Evolutionary conservation across 176 grass and related monocot genomes (phyloP).

Genomic region (Paspalum vaginatum): DNA sequence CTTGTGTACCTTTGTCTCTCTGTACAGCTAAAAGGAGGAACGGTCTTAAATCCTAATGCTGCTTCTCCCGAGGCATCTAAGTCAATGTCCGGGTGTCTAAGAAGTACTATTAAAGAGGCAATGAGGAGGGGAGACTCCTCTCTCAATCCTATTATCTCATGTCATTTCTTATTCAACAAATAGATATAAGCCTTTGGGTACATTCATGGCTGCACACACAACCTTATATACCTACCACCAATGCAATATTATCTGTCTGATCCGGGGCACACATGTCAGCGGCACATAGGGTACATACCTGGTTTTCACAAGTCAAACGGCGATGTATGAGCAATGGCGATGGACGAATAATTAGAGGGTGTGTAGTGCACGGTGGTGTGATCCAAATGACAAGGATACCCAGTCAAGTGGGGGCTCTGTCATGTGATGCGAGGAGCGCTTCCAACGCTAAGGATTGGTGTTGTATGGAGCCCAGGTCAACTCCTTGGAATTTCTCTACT

Average conservation of each 20-base stretch:
- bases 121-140: constrained; percentile 50
- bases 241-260: background rate
- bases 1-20: constrained; percentile 56
- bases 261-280: constrained; percentile 31
- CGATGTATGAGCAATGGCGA: constrained; percentile 15
- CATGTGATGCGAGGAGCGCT: constrained; percentile 81
- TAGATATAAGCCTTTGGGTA: background rate
- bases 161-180: constrained; percentile 42
- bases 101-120: constrained; percentile 61
- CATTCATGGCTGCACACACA: background rate
- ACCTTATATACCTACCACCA: background rate
- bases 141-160: constrained; percentile 47
- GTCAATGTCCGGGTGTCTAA: constrained; percentile 86
- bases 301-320: constrained; percentile 17
- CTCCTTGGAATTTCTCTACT: constrained; percentile 62
- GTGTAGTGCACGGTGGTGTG: constrained; percentile 45
- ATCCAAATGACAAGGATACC: constrained; percentile 75
- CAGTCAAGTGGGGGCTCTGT: constrained; percentile 71
- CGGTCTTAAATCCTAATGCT: constrained; percentile 67
- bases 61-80: constrained; percentile 60
- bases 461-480: constrained; percentile 65
- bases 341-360: constrained; percentile 34
- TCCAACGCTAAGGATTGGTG: constrained; percentile 60
- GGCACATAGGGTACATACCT: background rate
- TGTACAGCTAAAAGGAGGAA: constrained; percentile 49